phyloP scores from a whole-genome alignment of 2,329 filamentous ascomycete species.

The Pseudogymnoascus sp. region DNA sequence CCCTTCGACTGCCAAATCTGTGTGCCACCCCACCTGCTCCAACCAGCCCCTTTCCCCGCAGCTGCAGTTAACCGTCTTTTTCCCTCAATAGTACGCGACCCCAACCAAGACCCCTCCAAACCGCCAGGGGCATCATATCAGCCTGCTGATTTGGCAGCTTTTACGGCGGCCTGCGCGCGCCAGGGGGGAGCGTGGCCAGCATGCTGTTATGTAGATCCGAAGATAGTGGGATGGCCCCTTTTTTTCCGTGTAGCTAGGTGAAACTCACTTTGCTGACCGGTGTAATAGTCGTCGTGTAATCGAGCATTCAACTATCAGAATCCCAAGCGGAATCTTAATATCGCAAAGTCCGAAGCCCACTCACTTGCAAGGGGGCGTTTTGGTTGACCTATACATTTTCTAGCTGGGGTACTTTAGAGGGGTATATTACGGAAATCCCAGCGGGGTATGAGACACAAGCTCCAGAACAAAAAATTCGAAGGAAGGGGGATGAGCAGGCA shows the following conservation, averaged over 20 bases:
- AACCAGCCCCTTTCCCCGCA: no score
- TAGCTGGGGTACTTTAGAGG: constrained; percentile 1
- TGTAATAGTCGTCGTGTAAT: background rate
- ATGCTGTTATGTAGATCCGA: background rate
- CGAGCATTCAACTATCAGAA: background rate
- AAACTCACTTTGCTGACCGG: background rate
- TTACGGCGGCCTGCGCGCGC: background rate
- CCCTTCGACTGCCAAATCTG: background rate
- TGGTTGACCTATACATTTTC: background rate
- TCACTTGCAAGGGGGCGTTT: background rate
- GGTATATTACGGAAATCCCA: background rate
- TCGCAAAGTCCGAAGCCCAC: background rate
- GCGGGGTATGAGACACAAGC: background rate
- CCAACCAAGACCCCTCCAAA: background rate
- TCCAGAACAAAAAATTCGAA: no score
- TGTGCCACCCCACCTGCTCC: background rate
- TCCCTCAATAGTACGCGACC: background rate
- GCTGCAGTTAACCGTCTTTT: background rate
- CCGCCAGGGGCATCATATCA: background rate
- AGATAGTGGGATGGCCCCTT: background rate
- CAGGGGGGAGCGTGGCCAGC: background rate
- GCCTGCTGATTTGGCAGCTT: background rate
- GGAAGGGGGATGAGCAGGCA: background rate
- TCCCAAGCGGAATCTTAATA: background rate
- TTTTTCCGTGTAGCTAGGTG: background rate